Evolutionary conservation across 2,329 filamentous ascomycete genomes (phyloP).

Genomic region (Leptoxyphium fumago): DNA sequence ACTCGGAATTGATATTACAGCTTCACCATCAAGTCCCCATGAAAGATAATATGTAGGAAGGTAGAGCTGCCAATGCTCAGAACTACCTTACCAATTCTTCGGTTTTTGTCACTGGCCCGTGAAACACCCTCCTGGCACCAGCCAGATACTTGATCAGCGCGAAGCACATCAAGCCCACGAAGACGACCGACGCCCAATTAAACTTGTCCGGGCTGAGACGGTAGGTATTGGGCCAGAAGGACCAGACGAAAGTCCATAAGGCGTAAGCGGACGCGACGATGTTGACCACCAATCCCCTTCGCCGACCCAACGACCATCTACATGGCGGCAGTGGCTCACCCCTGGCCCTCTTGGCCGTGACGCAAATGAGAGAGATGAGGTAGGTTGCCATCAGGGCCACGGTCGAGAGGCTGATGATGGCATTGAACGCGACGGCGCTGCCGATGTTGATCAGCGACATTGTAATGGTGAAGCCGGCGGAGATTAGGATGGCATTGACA

Average conservation of each 20-base stretch:
- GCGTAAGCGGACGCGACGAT: conserved; percentile 21
- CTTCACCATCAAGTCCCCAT: too few species aligned
- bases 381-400: conserved; percentile 29
- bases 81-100: background rate
- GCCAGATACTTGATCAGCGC: too few species aligned
- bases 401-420: conserved; percentile 27
- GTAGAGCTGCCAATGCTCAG: too few species aligned
- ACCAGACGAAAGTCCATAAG: conserved; percentile 23
- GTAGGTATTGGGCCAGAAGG: conserved; percentile 26
- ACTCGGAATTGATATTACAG: too few species aligned
- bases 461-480: conserved; percentile 7
- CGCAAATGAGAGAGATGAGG: conserved; percentile 21
- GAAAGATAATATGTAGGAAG: too few species aligned
- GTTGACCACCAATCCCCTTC: conserved; percentile 22
- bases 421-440: conserved; percentile 25
- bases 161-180: conserved; percentile 12
- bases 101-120: background rate
- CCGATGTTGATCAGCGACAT: conserved; percentile 22
- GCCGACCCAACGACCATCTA: conserved; percentile 23
- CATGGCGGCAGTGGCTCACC: conserved; percentile 21
- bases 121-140: background rate
- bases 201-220: conserved; percentile 25
- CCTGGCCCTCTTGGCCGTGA: conserved; percentile 22
- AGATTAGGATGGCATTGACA: conserved; percentile 11
- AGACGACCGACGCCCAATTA: conserved; percentile 38